These are phyloP conservation scores for Halteria grandinella DNA, from an alignment of 73 alveolate species.

Conservation along the genomic window DNA sequence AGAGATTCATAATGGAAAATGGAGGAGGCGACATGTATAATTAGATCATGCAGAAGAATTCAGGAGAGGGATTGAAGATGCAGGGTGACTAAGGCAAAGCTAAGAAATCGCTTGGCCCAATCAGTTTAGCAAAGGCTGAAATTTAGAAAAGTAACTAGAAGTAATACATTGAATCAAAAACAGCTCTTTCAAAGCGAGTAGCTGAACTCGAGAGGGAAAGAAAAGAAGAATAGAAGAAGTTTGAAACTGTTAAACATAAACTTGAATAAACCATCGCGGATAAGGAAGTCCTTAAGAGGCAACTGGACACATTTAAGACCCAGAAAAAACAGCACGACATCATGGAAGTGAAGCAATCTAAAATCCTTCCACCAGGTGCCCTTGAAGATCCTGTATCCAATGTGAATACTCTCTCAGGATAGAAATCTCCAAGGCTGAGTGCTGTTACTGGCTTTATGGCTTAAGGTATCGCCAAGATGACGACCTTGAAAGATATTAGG, in stretches of 20 bases:
- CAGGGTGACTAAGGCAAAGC: too few species aligned
- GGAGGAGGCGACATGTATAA: slow-evolving; percentile 19
- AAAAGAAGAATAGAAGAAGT: slow-evolving; percentile 53
- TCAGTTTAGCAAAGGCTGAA: slow-evolving; percentile 24
- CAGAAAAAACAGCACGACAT: slow-evolving; percentile 54
- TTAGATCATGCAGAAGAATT: too few species aligned
- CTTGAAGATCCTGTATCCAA: too few species aligned
- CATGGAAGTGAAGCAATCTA: slow-evolving; percentile 28
- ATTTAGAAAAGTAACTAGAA: slow-evolving; percentile 27
- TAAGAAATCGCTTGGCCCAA: too few species aligned
- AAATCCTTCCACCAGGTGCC: not conserved
- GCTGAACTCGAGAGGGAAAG: slow-evolving; percentile 63
- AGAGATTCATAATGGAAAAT: slow-evolving; percentile 38
- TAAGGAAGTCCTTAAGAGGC: slow-evolving; percentile 58
- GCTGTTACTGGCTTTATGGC: too few species aligned
- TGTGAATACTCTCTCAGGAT: too few species aligned
- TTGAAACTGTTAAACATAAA: slow-evolving; percentile 42
- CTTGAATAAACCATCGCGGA: slow-evolving; percentile 50
- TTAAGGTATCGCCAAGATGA: slow-evolving; percentile 4
- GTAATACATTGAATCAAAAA: slow-evolving; percentile 14
- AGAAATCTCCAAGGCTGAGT: slow-evolving; percentile 10
- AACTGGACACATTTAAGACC: slow-evolving; percentile 29
- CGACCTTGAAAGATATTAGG: slow-evolving; percentile 46
- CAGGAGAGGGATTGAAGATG: too few species aligned
- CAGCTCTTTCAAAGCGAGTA: slow-evolving; percentile 48